Conservation (phyloP, 2,329 filamentous ascomycete genomes). For the Aspergillus ochraceus region DNA sequence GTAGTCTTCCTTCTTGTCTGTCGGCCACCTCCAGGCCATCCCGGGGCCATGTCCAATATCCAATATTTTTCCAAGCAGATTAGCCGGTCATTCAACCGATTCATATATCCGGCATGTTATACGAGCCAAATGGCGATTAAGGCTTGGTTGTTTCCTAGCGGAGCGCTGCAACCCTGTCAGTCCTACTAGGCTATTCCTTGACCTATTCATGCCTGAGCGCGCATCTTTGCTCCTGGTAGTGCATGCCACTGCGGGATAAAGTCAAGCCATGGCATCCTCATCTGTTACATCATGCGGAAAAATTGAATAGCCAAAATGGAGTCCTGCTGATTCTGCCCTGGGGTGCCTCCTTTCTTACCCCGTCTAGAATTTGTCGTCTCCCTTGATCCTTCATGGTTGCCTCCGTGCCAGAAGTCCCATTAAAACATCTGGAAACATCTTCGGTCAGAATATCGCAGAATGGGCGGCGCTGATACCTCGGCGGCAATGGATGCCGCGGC, state of each 20-base stretch:
- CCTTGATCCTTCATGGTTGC: not conserved
- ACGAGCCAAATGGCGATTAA: not conserved
- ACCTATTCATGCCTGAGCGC: too few species aligned
- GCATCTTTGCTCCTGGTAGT: not conserved
- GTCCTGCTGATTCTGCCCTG: not conserved
- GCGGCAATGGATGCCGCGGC: conserved; percentile 49
- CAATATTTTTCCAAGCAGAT: not conserved
- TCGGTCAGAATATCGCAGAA: not conserved
- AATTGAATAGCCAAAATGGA: not conserved
- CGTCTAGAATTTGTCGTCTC: not conserved
- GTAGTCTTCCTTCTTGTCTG: not conserved
- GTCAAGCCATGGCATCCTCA: not conserved
- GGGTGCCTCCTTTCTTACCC: not conserved
- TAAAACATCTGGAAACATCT: not conserved
- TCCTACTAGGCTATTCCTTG: not conserved
- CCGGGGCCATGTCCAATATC: not conserved
- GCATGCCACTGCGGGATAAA: not conserved
- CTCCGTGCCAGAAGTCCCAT: not conserved
- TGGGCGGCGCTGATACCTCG: conserved; percentile 13
- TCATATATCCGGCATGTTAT: not conserved
- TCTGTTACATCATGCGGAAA: not conserved
- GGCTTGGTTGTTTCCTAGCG: not conserved
- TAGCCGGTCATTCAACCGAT: not conserved
- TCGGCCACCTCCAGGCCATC: not conserved
- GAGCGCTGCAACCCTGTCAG: not conserved